Evolutionary conservation across 176 grass and related monocot species (phyloP), one percentile per base, ranked within the genome.

Genomic region (Elaeis guineensis): DNA sequence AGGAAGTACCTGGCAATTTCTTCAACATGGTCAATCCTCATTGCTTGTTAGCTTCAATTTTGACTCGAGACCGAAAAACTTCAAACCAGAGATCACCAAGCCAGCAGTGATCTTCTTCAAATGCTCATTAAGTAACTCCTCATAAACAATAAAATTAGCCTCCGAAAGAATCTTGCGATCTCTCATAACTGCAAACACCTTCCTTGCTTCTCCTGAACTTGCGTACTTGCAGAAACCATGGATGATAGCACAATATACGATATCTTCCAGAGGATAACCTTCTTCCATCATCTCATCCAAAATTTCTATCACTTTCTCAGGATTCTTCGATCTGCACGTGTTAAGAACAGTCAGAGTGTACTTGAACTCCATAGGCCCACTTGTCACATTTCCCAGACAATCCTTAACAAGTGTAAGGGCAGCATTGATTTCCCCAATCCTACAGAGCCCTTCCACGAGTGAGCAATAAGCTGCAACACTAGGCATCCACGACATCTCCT

Each of bases 221-320:
- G 92, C 92, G 72, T 90, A 82, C 72, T 88, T 88, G 74, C 87
- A 96, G 79, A 90, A 96, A 44, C 87, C 92, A 90, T 85, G 72
- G 21, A 96, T 96, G 60, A 88, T 75, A 63, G 92, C 68, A 80
- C 80, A 85, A 62, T 85, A 88, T 24, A 84, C 75, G 56, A 90
- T 75, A 22, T 96, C 83, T 64, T 85, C 87, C 51, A 96, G 21
- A 23, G 69, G 54, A 69, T 84, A 96, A 4, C 72, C 65, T 57
- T 88, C 59, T 56, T 85, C 92, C 82, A 82, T 63, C 78, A 96
- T 96, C 59, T 96, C 92, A 51, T 88, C 72, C 54, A 96, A 78
- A 54, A 90, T 71, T 49, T 70, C 55, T 16, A 96, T 62, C 25
- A 96, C 78, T 63, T 82, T 85, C 52, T 90, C 83, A 16, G 83